phyloP scores from a whole-genome alignment of 495 filamentous ascomycete species.

The Trypethelium eluteriae region DNA sequence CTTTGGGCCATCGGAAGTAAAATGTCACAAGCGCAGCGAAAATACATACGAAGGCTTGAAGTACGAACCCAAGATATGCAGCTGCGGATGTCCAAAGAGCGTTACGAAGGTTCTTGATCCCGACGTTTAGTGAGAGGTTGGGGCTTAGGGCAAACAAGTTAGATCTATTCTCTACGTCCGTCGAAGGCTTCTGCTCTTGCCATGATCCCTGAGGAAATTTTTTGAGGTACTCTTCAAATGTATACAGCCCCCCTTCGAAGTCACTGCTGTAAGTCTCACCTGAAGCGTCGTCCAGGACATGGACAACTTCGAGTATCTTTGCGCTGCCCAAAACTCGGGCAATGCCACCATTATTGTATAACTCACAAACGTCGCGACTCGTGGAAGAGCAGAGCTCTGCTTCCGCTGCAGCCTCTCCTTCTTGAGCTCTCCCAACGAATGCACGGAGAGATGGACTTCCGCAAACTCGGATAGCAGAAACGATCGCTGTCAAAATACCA shows the following conservation, averaged over 20 bases:
- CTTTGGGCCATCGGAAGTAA: background rate
- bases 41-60: background rate
- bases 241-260: too few species aligned
- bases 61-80: background rate
- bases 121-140: background rate
- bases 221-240: background rate
- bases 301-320: background rate
- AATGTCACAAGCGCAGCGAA: background rate
- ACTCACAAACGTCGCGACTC: conserved; percentile 24
- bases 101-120: background rate
- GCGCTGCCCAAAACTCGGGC: background rate
- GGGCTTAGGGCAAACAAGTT: background rate
- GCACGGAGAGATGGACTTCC: conserved; percentile 46
- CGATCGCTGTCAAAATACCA: conserved; percentile 49
- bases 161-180: too few species aligned
- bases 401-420: conserved; percentile 39
- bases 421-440: conserved; percentile 46
- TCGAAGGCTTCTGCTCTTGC: too few species aligned
- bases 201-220: too few species aligned
- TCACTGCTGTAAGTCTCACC: background rate
- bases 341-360: background rate
- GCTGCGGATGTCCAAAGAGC: background rate
- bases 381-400: conserved; percentile 35
- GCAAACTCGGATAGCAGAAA: conserved; percentile 47
- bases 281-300: background rate